Evolutionary conservation across 2,329 filamentous ascomycete genomes (phyloP), one percentile per base, ranked within the genome.

Genomic region (Epicoccum sorghinum): DNA sequence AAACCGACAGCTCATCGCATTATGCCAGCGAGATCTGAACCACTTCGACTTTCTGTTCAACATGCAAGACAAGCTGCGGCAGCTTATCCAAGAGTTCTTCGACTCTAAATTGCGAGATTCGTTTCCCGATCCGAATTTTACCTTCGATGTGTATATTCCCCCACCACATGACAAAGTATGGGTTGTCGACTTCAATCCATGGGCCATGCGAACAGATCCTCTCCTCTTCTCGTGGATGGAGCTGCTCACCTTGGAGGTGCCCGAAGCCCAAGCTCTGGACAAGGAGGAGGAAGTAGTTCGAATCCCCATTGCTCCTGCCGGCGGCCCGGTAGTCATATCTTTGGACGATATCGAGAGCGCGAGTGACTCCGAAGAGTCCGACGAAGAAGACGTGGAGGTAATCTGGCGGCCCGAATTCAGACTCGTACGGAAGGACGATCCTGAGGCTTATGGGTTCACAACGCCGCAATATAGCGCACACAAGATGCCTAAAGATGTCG

Each of bases 111-210:
- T 97, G 56, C 83, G 88, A 55, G 82, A 89, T 61, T 89, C 86
- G 0, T 98, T 98, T 66, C 89, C 90, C 0, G 93, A 98, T 58
- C 82, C 85, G 3, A 89, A 86, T 72, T 98, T 96, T 65, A 85
- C 86, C 0, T 96, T 99, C 67, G 95, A 99, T 70, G 88, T 97
- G 38, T 98, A 99, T 69, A 83, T 99, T 1, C 93, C 93, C 66
- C 79, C 83, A 67, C 75, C 89, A 1, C 83, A 96, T 50, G 86
- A 90, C 43, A 83, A 85, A 42, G 90, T 96, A 2, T 89, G 92
- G 78, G 80, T 99, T 9, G 88, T 99, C 43, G 95, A 99, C 71
- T 89, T 99, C 68, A 98, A 98, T 68, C 91, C 95, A 0, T 99
- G 93, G 91, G 93, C 93, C 1, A 84, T 86, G 37, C 82, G 91